Evolutionary conservation across 805 yeast genomes (phyloP).

Genomic region (Sugiyamaella floridensis): DNA sequence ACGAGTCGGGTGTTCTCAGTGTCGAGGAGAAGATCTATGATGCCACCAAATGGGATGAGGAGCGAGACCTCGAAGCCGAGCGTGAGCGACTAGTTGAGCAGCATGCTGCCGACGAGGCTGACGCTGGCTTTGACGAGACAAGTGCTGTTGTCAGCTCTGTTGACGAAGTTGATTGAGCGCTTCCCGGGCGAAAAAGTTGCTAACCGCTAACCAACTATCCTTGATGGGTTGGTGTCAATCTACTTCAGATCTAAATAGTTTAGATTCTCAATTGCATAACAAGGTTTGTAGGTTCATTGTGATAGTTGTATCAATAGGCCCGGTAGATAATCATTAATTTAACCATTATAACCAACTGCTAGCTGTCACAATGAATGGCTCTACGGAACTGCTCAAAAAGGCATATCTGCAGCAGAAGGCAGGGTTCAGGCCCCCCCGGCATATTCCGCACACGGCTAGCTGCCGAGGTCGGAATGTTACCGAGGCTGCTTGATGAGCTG

Average conservation of each 20-base stretch:
- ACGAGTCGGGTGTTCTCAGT: constrained; percentile 77
- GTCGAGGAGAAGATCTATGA: constrained; percentile 51
- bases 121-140: background rate
- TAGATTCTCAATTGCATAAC: background rate
- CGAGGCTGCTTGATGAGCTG: too few species aligned
- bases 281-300: too few species aligned
- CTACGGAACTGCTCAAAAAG: too few species aligned
- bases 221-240: background rate
- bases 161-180: background rate
- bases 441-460: too few species aligned
- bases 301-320: too few species aligned
- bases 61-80: constrained; percentile 11
- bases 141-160: background rate
- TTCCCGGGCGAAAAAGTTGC: too few species aligned
- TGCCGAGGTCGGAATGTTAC: too few species aligned
- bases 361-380: too few species aligned
- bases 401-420: too few species aligned
- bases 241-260: background rate
- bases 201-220: background rate
- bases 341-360: too few species aligned
- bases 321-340: too few species aligned
- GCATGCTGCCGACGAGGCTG: background rate
- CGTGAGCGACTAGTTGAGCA: background rate
- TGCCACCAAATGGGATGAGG: constrained; percentile 31
- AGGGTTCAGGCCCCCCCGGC: too few species aligned